Base-by-base conservation (phyloP, 2,329 filamentous ascomycete species). In the Pseudogymnoascus destructans region DNA sequence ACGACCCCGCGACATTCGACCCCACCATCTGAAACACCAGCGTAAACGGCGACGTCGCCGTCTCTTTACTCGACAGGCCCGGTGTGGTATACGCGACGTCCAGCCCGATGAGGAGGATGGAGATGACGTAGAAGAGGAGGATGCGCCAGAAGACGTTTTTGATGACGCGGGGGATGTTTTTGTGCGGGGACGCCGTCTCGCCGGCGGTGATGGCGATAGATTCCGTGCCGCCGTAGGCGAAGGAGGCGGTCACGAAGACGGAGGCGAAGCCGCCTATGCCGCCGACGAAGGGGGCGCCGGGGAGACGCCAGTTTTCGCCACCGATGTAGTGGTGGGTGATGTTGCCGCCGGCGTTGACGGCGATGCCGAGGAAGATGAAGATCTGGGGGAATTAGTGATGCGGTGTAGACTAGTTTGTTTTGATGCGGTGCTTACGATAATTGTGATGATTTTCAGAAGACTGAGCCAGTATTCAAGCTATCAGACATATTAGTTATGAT, bases 201-300 rank as follows among this genome's bases (percentile, higher is more conserved):
- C 82, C 82, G 0, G 82, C 82, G 0, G 82, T 84, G 59, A 85
- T 81, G 56, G 80, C 81, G 55, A 85, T 83, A 32, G 77, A 80
- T 67, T 85, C 82, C 2, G 80, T 84, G 57, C 81, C 82, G 32
- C 78, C 77, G 59, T 75, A 84, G 23, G 82, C 80, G 66, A 85
- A 85, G 58, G 73, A 75, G n/a, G 79, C 79, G 0, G 78, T 81
- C 10, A 82, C 78, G 62, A 81, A 81, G 42, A 85, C 82, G 17
- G 80, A 83, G 0, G 81, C 81, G 63, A 86, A 85, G 0, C 82
- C 81, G 36, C 81, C 81, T 15, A 85, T 81, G 0, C 82, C 82
- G 1, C 75, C 78, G 1, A 84, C 81, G 63, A 86, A 85, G 0
- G 82, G 82, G 1, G 81, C 81, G 32, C 77, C 81, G 0, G 77